Percentiles rank a stretch among this genome's conserved stretches.
Evolutionary conservation across 129 eudicot genomes (phyloP).

Genomic region (Centrapalus pauciflorus): DNA sequence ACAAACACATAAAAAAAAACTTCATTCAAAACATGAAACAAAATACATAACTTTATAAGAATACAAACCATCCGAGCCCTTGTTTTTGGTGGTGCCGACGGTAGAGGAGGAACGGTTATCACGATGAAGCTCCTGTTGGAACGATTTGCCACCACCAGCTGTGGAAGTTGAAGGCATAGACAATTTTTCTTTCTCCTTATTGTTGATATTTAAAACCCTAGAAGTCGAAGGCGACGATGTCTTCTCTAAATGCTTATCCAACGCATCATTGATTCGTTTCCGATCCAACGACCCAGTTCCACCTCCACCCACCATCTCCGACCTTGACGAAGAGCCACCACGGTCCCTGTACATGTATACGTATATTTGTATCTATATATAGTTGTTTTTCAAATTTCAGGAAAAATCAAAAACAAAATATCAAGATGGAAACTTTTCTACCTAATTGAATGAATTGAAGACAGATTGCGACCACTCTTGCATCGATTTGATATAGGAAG

Average conservation of each 20-base stretch:
- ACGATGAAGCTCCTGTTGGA: conserved; percentile 24
- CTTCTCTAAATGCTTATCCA: conserved; percentile 74
- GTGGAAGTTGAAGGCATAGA: conserved; percentile 51
- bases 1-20: no score
- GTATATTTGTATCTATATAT: conserved; percentile 17
- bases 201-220: conserved; percentile 27
- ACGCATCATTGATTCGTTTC: conserved; percentile 71
- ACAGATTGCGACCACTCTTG: conserved; percentile 10
- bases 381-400: background rate
- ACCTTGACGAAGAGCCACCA: conserved; percentile 39
- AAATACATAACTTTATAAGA: background rate
- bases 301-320: conserved; percentile 49
- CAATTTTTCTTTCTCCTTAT: conserved; percentile 45
- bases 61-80: conserved; percentile 53
- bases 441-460: conserved; percentile 8
- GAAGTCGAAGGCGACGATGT: conserved; percentile 64
- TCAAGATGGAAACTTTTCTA: background rate
- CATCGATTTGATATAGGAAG: background rate
- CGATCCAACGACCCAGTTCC: conserved; percentile 54
- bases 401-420: background rate
- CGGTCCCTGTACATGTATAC: conserved; percentile 46
- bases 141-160: conserved; percentile 31
- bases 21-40: background rate
- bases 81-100: conserved; percentile 26
- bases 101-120: conserved; percentile 35